These are phyloP conservation scores for Dendrobium officinale DNA, from an alignment of 106 monocot genomes.

Conservation along the genomic window DNA sequence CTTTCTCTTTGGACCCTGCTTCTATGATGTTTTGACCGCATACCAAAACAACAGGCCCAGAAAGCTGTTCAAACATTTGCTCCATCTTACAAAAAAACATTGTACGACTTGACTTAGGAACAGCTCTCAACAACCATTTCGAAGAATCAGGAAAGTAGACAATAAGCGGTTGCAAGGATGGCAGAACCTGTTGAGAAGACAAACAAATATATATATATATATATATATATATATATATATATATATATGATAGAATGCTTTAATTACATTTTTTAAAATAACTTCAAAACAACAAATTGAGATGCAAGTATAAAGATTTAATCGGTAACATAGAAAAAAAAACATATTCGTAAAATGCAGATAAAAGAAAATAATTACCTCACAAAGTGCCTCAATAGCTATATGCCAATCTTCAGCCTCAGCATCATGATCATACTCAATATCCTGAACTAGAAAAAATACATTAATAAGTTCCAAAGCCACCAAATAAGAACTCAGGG, in stretches of 20 bases:
- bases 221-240: too few species aligned
- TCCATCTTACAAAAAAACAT: constrained; percentile 64
- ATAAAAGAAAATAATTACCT: constrained; percentile 42
- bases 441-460: constrained; percentile 64
- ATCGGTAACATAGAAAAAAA: not conserved
- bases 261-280: not conserved
- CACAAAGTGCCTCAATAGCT: constrained; percentile 73
- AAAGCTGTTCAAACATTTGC: constrained; percentile 70
- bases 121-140: constrained; percentile 64
- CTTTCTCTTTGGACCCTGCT: constrained; percentile 57
- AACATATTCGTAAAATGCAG: not conserved
- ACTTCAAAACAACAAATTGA: not conserved
- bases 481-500: not conserved
- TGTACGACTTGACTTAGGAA: constrained; percentile 58
- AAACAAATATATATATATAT: too few species aligned
- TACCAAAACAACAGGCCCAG: constrained; percentile 65
- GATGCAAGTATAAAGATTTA: not conserved
- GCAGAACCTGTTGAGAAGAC: constrained; percentile 46
- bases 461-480: not conserved
- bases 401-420: constrained; percentile 86
- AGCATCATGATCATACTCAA: constrained; percentile 71
- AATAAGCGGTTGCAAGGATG: constrained; percentile 64
- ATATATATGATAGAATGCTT: constrained; percentile 21
- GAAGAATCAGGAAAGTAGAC: constrained; percentile 85
- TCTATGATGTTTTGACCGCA: constrained; percentile 78